phyloP scores from a whole-genome alignment of 306 rosid genomes.

The Sicyos baderoa region DNA sequence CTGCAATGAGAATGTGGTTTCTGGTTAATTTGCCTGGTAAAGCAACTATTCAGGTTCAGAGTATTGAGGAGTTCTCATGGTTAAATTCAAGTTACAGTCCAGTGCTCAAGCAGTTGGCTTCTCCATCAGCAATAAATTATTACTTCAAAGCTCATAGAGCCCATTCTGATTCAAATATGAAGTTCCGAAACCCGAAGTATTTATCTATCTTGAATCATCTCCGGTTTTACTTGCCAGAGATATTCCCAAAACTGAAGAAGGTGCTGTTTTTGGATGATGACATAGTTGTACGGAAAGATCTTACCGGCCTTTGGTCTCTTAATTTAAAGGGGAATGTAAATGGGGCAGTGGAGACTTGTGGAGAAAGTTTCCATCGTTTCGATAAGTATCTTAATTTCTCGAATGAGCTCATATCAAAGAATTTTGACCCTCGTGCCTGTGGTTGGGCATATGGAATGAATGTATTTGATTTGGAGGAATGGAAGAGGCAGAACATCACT shows the following conservation, averaged over 20 bases:
- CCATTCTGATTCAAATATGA: conserved; percentile 14
- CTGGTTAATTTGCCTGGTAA: conserved; percentile 8
- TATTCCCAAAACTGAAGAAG: conserved; percentile 20
- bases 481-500: conserved; percentile 20
- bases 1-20: conserved; percentile 24
- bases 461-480: conserved; percentile 22
- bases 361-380: conserved; percentile 20
- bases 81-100: conserved; percentile 20
- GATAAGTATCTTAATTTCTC: conserved; percentile 24
- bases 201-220: conserved; percentile 23
- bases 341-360: conserved; percentile 26
- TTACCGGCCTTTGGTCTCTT: conserved; percentile 20
- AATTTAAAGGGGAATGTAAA: conserved; percentile 21
- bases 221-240: conserved; percentile 26
- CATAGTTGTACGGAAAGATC: conserved; percentile 22
- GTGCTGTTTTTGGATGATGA: conserved; percentile 24
- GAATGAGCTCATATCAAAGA: conserved; percentile 16
- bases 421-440: conserved; percentile 24
- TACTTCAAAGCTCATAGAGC: conserved; percentile 20
- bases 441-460: conserved; percentile 27
- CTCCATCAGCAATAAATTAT: conserved; percentile 13
- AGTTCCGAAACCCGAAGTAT: conserved; percentile 21
- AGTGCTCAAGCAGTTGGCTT: conserved; percentile 15
- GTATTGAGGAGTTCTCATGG: conserved; percentile 23
- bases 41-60: conserved; percentile 22